Conservation (phyloP, 352 stramenopile genomes). For the Pythium vanterpoolii region DNA sequence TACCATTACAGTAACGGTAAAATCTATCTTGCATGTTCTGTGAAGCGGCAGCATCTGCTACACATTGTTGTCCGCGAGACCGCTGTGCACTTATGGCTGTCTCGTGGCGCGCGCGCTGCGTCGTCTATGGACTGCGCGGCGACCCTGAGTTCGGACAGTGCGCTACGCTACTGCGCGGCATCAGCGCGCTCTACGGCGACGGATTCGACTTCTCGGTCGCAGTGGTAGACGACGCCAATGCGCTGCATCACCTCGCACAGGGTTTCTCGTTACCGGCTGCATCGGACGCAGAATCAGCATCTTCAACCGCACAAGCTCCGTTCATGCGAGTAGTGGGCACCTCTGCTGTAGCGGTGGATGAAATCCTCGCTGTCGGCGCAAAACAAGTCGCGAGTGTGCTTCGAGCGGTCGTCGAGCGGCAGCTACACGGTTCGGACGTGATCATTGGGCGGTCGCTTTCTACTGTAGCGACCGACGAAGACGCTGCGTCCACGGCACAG, state of each 20-base stretch:
- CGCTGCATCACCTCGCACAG: slow-evolving; percentile 19
- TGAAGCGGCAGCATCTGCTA: slow-evolving; percentile 15
- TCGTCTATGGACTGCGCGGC: slow-evolving; percentile 28
- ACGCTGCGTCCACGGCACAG: neutral
- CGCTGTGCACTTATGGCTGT: neutral
- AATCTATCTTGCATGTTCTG: slow-evolving; percentile 1
- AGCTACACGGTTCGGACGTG: slow-evolving; percentile 9
- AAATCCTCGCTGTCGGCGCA: slow-evolving; percentile 12
- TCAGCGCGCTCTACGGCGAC: slow-evolving; percentile 53
- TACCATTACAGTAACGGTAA: neutral
- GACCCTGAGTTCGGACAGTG: slow-evolving; percentile 29
- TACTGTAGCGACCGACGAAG: neutral
- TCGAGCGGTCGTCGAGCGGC: slow-evolving; percentile 15
- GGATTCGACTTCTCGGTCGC: slow-evolving; percentile 36
- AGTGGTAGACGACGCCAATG: slow-evolving; percentile 8
- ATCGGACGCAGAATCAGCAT: neutral
- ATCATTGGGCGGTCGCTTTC: slow-evolving; percentile 16
- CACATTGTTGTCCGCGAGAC: neutral
- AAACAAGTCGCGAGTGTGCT: slow-evolving; percentile 9
- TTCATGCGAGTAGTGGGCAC: slow-evolving; percentile 29
- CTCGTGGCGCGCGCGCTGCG: slow-evolving; percentile 31
- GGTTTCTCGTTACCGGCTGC: slow-evolving; percentile 1
- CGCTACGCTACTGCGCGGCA: slow-evolving; percentile 43
- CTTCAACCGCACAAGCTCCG: neutral
- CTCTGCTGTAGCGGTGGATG: neutral